A percentile compares a stretch with the other conserved stretches of the same genome.
Evolutionary conservation across 2,329 filamentous ascomycete species (phyloP).

Genomic region (Cytospora piceae): DNA sequence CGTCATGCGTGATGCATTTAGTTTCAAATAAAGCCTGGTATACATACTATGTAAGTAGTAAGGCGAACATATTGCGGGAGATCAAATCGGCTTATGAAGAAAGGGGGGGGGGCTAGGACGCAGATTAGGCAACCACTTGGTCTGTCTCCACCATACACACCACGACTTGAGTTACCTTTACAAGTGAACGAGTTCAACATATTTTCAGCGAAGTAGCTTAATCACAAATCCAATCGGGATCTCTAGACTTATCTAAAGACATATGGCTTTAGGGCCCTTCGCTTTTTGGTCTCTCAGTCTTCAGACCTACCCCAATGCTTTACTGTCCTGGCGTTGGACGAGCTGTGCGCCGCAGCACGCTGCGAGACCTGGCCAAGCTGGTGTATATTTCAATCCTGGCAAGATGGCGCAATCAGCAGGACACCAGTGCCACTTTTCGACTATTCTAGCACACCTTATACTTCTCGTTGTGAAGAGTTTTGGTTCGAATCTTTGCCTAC

Average conservation of each 20-base stretch:
- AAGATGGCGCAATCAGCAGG: slow-evolving; percentile 11
- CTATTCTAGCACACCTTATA: background rate
- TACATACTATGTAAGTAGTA: too few species aligned
- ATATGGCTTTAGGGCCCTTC: slow-evolving; percentile 6
- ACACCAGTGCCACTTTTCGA: slow-evolving; percentile 1
- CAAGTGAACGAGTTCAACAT: background rate
- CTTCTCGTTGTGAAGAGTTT: background rate
- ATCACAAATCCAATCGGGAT: too few species aligned
- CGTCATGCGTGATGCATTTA: too few species aligned
- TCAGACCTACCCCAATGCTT: background rate
- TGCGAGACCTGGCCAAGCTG: slow-evolving; percentile 5
- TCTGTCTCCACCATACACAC: background rate
- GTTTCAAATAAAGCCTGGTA: too few species aligned
- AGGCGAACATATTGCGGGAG: too few species aligned
- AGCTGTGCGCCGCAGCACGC: background rate
- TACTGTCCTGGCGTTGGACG: background rate
- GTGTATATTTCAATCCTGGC: too few species aligned
- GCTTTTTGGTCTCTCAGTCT: slow-evolving; percentile 28
- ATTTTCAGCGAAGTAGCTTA: slow-evolving; percentile 22
- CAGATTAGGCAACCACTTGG: background rate
- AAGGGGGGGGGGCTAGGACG: too few species aligned
- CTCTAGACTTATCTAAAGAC: too few species aligned
- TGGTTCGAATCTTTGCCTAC: background rate
- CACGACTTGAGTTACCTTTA: background rate
- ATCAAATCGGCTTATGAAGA: background rate